Base-by-base conservation (phyloP, 306 rosid species). In the Cicer judaicum region DNA sequence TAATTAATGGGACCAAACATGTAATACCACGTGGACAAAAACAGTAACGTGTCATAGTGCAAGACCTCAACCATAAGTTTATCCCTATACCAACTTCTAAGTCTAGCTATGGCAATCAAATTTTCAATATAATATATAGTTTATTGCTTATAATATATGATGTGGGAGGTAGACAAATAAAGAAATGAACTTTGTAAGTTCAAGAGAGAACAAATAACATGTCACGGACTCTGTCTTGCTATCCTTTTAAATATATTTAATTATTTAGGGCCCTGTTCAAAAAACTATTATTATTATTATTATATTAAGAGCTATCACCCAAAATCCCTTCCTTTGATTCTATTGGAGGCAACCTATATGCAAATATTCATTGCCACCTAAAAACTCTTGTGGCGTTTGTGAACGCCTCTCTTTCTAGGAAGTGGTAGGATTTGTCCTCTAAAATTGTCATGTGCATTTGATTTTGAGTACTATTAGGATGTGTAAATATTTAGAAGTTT, bases 11-110 rank as follows among this genome's bases (percentile, higher is more conserved):
- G 48, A 82, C 80, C 83, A 62, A 74, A 62, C 62, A 60, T 34
- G 54, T 8, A 75, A 43, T 36, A 47, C 13, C 84, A 87, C 82
- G 55, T 87, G 81, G 24, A 73, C 57, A 1, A 62, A 59, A 21
- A n/a, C 68, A 42, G 2, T 49, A 40, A 78, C 76, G 69, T 78
- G 78, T 34, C 77, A 80, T 13, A 18, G 10, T 63, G 18, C 38
- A n/a, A 59, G 42, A 57, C 24, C 65, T 69, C 77, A 49, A 13
- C 61, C 18, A 18, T 55, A 11, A 56, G 59, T 76, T 43, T 8
- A 63, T 61, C 40, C 61, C 11, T 55, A 39, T 14, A 39, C 46
- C 18, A 54, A 47, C 36, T 29, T 29, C 34, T 29, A 29, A 29
- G 40, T 10, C 70, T 68, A 16, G 62, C 43, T 59, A 14, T 50